Conservation (phyloP, 2,329 filamentous ascomycete genomes). For the Celoporthe dispersa region DNA sequence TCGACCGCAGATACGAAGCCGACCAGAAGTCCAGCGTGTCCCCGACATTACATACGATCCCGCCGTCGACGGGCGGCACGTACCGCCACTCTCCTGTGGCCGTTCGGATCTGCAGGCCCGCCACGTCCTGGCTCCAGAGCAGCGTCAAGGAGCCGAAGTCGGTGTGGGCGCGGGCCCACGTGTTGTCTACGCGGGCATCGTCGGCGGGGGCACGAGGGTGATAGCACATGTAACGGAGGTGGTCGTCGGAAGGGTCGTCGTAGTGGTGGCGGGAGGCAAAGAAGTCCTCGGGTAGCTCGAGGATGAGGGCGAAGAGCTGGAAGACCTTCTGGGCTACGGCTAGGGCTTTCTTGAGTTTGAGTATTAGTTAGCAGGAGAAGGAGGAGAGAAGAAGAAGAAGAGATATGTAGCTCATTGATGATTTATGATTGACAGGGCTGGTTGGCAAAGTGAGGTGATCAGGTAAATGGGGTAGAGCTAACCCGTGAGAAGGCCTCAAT, state of each 20-base stretch:
- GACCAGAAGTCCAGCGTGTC: constrained; percentile 40
- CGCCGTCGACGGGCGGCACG: constrained; percentile 48
- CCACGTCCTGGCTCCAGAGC: constrained; percentile 58
- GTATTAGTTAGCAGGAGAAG: constrained; percentile 33
- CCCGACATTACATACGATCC: constrained; percentile 50
- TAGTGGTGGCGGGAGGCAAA: constrained; percentile 58
- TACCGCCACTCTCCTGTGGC: constrained; percentile 47
- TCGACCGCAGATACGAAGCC: constrained; percentile 40
- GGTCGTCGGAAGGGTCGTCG: constrained; percentile 54
- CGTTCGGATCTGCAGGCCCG: constrained; percentile 54
- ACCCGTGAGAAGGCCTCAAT: constrained; percentile 53
- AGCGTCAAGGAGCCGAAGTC: constrained; percentile 58
- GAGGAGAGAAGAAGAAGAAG: too few relatives aligned
- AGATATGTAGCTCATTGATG: constrained; percentile 43
- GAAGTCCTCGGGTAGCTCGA: constrained; percentile 58
- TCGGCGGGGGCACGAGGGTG: constrained; percentile 47
- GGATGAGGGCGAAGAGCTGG: constrained; percentile 48
- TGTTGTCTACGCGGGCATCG: constrained; percentile 38
- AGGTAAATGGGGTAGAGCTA: constrained; percentile 27
- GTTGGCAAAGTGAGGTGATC: too few relatives aligned
- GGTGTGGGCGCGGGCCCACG: constrained; percentile 46
- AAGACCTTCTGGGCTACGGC: constrained; percentile 37
- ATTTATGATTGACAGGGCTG: too few relatives aligned
- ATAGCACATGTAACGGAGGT: constrained; percentile 62
- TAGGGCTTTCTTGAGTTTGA: constrained; percentile 35